A percentile compares a stretch with the other conserved stretches of the same genome.
Conservation (phyloP, 2,329 filamentous ascomycete species). For the Sarocladium strictum region DNA sequence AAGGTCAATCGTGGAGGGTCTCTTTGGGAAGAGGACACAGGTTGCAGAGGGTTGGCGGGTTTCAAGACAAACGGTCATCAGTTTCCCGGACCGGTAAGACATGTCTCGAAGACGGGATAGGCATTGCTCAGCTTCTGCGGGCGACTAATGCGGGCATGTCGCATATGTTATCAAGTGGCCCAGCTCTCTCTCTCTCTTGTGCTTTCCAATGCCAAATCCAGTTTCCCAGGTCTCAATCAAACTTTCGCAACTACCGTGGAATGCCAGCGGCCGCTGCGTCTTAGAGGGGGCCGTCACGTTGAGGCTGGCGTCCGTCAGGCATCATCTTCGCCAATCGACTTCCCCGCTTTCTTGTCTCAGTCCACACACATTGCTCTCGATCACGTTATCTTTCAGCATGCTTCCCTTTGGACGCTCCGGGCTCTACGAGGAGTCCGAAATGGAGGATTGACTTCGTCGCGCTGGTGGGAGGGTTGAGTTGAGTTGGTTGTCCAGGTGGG, state of each 20-base stretch:
- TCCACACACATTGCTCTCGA: neutral
- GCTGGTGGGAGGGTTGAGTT: neutral
- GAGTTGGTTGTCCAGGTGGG: neutral
- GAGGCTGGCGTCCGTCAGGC: neutral
- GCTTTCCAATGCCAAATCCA: neutral
- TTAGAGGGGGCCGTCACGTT: neutral
- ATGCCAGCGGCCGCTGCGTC: neutral
- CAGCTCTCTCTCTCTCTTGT: neutral
- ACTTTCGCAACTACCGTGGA: constrained; percentile 5
- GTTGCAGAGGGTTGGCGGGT: neutral
- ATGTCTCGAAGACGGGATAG: neutral
- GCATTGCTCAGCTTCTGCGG: constrained; percentile 2
- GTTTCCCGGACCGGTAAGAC: neutral
- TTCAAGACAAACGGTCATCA: constrained; percentile 5
- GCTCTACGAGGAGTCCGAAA: neutral
- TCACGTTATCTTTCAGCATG: neutral
- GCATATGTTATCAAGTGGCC: neutral
- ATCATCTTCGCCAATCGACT: no score
- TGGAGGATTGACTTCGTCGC: neutral
- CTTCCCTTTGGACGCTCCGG: no score
- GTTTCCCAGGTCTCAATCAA: constrained; percentile 1
- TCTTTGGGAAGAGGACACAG: neutral
- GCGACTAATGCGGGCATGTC: neutral
- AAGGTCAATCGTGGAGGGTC: neutral
- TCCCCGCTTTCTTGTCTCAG: neutral